Evolutionary conservation across 1,284 basidiomycete species (phyloP).

Genomic region (Coniophora puteana): DNA sequence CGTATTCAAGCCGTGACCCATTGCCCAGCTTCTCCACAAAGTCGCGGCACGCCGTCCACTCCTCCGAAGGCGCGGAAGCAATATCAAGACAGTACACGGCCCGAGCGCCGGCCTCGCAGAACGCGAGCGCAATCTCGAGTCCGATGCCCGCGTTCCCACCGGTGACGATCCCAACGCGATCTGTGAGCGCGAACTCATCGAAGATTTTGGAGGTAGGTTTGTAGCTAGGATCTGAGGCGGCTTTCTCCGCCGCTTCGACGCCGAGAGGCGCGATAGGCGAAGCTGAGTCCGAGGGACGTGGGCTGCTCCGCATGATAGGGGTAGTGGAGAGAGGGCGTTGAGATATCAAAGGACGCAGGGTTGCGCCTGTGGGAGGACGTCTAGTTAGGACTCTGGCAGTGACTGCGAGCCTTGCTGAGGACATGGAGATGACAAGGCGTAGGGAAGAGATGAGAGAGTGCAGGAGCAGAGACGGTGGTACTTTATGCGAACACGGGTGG

Average conservation of each 20-base stretch:
- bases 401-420: no score
- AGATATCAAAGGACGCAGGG: no score
- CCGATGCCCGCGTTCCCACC: constrained; percentile 81
- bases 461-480: no score
- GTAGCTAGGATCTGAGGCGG: constrained; percentile 24
- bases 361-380: no score
- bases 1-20: constrained; percentile 59
- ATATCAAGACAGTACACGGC: constrained; percentile 78
- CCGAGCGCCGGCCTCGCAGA: constrained; percentile 75
- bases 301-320: no score
- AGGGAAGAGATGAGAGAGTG: no score
- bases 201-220: constrained; percentile 43
- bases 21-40: constrained; percentile 48
- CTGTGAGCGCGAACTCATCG: constrained; percentile 72
- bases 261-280: constrained; percentile 50
- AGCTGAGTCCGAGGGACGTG: no score
- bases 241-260: constrained; percentile 48
- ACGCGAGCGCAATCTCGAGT: constrained; percentile 75
- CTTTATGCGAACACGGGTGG: no score
- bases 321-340: no score
- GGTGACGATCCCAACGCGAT: constrained; percentile 73
- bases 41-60: constrained; percentile 58
- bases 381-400: no score
- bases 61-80: constrained; percentile 57
- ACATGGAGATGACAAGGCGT: no score